phyloP scores from a whole-genome alignment of 805 yeast genomes.

The Suhomyces faveliae region DNA sequence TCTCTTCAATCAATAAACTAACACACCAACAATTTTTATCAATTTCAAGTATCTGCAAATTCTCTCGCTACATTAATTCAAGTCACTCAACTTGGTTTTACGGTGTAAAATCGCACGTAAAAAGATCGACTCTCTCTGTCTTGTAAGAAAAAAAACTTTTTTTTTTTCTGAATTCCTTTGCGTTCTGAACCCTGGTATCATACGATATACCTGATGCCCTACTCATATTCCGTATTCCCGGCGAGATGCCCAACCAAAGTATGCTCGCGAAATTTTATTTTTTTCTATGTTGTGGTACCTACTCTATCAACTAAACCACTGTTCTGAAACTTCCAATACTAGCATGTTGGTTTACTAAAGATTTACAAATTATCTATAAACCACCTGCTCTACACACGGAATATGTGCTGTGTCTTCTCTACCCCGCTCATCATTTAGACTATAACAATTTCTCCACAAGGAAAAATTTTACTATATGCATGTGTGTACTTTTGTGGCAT shows the following conservation, averaged over 20 bases:
- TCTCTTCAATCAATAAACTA: too few relatives aligned
- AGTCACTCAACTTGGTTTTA: background rate
- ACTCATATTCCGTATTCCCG: background rate
- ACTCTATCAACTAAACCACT: background rate
- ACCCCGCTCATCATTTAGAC: background rate
- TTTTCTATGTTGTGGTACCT: background rate
- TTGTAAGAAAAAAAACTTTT: background rate
- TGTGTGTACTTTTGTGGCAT: background rate
- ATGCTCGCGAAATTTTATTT: background rate
- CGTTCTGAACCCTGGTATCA: background rate
- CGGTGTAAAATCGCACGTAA: background rate
- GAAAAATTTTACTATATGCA: background rate
- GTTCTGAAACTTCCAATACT: background rate
- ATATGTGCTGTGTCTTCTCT: background rate
- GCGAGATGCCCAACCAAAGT: background rate
- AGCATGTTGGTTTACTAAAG: background rate
- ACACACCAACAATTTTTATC: too few relatives aligned
- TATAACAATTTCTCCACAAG: background rate
- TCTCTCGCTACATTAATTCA: background rate
- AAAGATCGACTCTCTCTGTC: background rate
- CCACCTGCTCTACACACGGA: background rate
- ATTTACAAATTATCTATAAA: background rate
- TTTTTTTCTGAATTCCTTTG: background rate
- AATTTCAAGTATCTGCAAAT: background rate
- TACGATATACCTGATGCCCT: background rate